phyloP scores from a whole-genome alignment of 2,329 filamentous ascomycete genomes.

The Talaromyces sp. region DNA sequence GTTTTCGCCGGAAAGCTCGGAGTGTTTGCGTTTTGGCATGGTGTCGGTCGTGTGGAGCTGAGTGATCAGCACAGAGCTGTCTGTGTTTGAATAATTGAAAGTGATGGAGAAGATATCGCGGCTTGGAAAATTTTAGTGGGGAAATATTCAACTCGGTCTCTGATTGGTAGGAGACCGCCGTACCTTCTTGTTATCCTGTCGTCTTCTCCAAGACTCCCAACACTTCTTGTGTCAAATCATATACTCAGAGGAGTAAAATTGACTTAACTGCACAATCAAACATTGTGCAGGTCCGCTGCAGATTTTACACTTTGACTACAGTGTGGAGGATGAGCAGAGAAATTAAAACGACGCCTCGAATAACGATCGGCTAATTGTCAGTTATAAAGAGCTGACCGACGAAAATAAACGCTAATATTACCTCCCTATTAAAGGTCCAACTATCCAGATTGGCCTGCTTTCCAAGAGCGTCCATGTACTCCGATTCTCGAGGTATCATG shows the following conservation, averaged over 20 bases:
- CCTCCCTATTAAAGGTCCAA: too few relatives aligned
- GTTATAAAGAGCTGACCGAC: not conserved
- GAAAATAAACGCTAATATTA: too few relatives aligned
- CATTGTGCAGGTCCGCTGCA: too few relatives aligned
- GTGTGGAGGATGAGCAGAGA: not conserved
- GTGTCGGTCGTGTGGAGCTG: not conserved
- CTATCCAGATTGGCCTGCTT: too few relatives aligned
- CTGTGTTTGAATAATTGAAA: not conserved
- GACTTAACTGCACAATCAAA: too few relatives aligned
- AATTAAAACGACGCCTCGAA: not conserved
- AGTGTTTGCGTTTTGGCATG: constrained; percentile 44
- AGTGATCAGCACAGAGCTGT: not conserved
- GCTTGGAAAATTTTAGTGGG: constrained; percentile 9
- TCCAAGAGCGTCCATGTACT: not conserved
- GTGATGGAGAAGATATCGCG: not conserved
- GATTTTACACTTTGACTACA: not conserved
- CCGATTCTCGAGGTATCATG: not conserved
- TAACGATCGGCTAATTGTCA: not conserved
- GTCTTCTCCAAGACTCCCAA: not conserved
- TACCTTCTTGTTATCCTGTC: not conserved
- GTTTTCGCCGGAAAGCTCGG: constrained; percentile 29
- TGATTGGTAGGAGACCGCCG: constrained; percentile 1
- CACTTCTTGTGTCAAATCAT: too few relatives aligned
- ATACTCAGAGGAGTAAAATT: not conserved
- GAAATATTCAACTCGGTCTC: not conserved